A percentile compares a stretch with the other conserved stretches of the same genome.
Evolutionary conservation across 1,284 basidiomycete species (phyloP).

Genomic region (Dichomitus squalens): DNA sequence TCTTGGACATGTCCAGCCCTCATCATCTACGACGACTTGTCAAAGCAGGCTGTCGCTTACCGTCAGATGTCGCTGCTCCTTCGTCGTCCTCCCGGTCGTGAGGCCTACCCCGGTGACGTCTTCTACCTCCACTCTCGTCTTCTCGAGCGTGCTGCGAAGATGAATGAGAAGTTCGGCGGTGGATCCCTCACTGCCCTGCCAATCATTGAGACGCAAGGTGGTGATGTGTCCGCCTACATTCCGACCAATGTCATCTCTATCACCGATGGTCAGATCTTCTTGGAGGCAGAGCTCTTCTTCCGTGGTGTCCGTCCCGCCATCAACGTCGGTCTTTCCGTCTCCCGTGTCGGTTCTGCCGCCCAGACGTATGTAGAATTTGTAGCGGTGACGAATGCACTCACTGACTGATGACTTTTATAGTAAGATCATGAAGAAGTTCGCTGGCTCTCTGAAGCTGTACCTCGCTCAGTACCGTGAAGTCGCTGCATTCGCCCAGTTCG

Average conservation of each 20-base stretch:
- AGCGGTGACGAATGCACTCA: background rate
- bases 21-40: conserved; percentile 99
- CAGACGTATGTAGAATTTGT: conserved; percentile 70
- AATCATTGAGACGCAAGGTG: conserved; percentile 99
- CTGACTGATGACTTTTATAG: conserved; percentile 36
- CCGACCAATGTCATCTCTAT: conserved; percentile 94
- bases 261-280: conserved; percentile 98
- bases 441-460: conserved; percentile 99
- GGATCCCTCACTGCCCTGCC: conserved; percentile 98
- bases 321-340: conserved; percentile 99
- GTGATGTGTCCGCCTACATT: conserved; percentile 99
- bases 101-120: conserved; percentile 99
- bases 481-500: conserved; percentile 98
- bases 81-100: conserved; percentile 99
- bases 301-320: conserved; percentile 99
- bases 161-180: conserved; percentile 97
- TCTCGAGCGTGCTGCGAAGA: conserved; percentile 99
- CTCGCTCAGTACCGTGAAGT: conserved; percentile 99
- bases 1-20: conserved; percentile 62
- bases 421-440: conserved; percentile 99
- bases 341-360: conserved; percentile 99
- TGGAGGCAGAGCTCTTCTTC: conserved; percentile 99
- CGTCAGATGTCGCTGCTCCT: conserved; percentile 99
- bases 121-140: conserved; percentile 99
- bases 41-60: conserved; percentile 99